phyloP scores from a whole-genome alignment of 2,329 filamentous ascomycete species.

The Alternaria incomplexa region DNA sequence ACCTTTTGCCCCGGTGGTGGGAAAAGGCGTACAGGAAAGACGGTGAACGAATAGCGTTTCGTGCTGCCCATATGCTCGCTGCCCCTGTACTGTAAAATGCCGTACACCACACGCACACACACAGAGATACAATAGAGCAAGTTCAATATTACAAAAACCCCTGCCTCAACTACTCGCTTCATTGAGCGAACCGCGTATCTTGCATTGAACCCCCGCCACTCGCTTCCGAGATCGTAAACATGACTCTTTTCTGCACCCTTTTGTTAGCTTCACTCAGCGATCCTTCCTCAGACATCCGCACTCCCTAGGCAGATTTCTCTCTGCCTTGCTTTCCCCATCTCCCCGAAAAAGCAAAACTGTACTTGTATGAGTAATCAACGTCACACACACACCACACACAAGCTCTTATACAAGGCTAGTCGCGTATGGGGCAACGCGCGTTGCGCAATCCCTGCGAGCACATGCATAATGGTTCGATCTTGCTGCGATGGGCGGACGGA shows the following conservation, averaged over 20 bases:
- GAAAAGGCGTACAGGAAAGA: constrained; percentile 2
- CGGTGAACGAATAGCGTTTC: neutral
- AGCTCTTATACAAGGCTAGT: neutral
- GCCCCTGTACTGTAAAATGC: neutral
- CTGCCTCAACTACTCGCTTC: neutral
- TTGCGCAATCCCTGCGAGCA: neutral
- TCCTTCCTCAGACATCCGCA: neutral
- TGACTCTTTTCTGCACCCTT: neutral
- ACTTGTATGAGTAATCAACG: neutral
- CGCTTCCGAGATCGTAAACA: neutral
- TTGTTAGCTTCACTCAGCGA: neutral
- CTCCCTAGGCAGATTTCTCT: neutral
- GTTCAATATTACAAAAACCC: neutral
- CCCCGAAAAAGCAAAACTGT: neutral
- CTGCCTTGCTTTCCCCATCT: neutral
- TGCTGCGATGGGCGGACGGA: neutral
- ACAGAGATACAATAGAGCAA: neutral
- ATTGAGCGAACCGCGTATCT: neutral
- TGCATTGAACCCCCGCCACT: neutral
- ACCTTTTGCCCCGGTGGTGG: neutral
- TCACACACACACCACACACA: neutral
- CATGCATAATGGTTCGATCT: constrained; percentile 7
- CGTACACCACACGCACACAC: neutral
- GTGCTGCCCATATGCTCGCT: neutral
- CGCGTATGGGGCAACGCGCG: neutral